Conservation (phyloP, 208 protist species). For the Acanthamoeba royreba region DNA sequence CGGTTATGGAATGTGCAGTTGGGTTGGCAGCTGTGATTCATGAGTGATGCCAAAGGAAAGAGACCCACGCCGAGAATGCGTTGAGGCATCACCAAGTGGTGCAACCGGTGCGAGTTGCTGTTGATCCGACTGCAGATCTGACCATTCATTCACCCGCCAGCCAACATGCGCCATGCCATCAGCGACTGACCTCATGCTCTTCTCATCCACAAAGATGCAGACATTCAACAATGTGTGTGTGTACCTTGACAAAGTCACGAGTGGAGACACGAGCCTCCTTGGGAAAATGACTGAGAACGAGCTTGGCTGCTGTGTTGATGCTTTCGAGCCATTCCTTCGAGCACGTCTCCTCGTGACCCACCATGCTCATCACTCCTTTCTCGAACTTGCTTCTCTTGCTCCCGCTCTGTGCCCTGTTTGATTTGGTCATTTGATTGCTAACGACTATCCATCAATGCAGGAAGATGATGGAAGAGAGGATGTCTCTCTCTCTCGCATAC, state of each 20-base stretch:
- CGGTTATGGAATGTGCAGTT: not conserved
- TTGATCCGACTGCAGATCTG: not conserved
- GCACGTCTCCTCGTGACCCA: not conserved
- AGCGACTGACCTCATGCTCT: too few relatives aligned
- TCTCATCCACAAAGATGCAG: too few relatives aligned
- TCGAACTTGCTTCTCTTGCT: not conserved
- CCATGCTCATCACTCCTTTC: not conserved
- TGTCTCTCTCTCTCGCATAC: too few relatives aligned
- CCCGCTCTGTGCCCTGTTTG: not conserved
- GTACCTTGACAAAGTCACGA: not conserved
- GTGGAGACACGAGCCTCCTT: not conserved
- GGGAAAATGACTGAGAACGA: not conserved
- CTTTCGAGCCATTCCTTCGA: not conserved
- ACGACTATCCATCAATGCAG: too few relatives aligned
- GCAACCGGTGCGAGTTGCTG: not conserved
- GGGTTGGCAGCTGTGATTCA: not conserved
- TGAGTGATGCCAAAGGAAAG: not conserved
- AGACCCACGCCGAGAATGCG: not conserved
- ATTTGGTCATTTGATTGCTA: not conserved
- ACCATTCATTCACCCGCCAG: too few relatives aligned
- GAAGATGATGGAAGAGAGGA: not conserved
- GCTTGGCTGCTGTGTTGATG: not conserved
- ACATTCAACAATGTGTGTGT: too few relatives aligned
- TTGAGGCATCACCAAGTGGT: not conserved
- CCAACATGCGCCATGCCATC: too few relatives aligned